Percentiles rank a stretch among this genome's conserved stretches.
Evolutionary conservation across 441 rosid genomes (phyloP).

Genomic region (Populus hybrid): DNA sequence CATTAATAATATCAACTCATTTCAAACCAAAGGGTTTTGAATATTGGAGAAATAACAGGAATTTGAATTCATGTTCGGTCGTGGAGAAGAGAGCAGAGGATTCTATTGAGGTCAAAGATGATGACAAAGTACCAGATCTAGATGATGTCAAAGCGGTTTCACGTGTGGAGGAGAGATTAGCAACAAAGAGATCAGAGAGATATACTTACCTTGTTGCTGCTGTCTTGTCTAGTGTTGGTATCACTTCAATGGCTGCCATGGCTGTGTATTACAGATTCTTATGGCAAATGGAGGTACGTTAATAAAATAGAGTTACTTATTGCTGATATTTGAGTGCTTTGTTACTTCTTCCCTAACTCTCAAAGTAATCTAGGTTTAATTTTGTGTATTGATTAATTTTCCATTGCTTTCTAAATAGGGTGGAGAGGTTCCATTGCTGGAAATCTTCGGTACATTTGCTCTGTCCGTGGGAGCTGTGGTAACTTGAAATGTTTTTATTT

Average conservation of each 20-base stretch:
- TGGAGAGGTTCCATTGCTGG: slow-evolving; percentile 41
- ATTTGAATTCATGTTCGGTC: slow-evolving; percentile 16
- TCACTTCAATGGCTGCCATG: slow-evolving; percentile 43
- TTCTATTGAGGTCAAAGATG: neutral
- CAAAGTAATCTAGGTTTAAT: neutral
- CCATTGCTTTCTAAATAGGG: slow-evolving; percentile 26
- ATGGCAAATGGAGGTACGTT: slow-evolving; percentile 50
- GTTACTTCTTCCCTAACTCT: neutral
- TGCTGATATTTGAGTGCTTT: neutral
- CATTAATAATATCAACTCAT: neutral
- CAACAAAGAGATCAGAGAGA: slow-evolving; percentile 42
- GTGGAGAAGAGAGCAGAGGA: slow-evolving; percentile 19
- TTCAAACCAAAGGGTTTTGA: neutral
- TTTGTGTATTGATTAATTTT: neutral
- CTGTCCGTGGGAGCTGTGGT: slow-evolving; percentile 60
- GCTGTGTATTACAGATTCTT: slow-evolving; percentile 56
- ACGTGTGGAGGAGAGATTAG: slow-evolving; percentile 20
- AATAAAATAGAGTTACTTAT: neutral
- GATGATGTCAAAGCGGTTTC: slow-evolving; percentile 1
- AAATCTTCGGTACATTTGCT: slow-evolving; percentile 56
- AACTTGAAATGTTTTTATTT: slow-evolving; percentile 5
- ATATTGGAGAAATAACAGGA: slow-evolving; percentile 11
- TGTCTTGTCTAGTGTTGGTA: slow-evolving; percentile 42
- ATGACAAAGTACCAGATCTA: neutral
- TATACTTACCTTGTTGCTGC: slow-evolving; percentile 54